Evolutionary conservation across 2,329 filamentous ascomycete genomes (phyloP), one percentile per base, ranked within the genome.

Genomic region (Boeremia exigua): DNA sequence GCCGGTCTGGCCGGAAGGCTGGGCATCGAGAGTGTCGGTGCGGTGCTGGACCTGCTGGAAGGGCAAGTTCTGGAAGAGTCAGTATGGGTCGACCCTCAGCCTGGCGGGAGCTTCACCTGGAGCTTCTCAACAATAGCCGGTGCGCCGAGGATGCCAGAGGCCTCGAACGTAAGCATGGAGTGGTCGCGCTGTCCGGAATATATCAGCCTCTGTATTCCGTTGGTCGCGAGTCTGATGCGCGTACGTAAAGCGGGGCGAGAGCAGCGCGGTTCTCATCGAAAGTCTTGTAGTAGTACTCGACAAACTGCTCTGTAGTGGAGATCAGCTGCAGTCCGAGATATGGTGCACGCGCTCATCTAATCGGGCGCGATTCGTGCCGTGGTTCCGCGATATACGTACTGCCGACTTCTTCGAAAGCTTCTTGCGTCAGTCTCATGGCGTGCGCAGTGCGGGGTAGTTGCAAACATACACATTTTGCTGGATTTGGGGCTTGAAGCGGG

Each of bases 141-240:
- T 32, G 80, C 79, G 60, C 94, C 93, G 70, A 86, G 81, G 57
- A 85, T 77, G 12, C 88, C 86, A 39, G 81, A 68, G 42, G 84
- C 87, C 84, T 98, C 92, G 72, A 97, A 98, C 46, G 94, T 97
- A 78, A 98, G 84, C 90, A 96, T 96, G 44, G 95, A 98, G 58
- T 88, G 77, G 4, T 89, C 84, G 71, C 90, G 87, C 92, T 96
- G 67, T 71, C 47, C 28, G 53, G 56, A 60, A 28, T 50, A 60
- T 50, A 25, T 59, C 46, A 51, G 54, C 56, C 34, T 42, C 25
- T 14, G 36, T 39, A 19, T 34, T 46, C 34, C 11, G 45, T 29
- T 27, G 29, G 10, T 33, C 17, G 27, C 34, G 28, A 19, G 17
- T 46, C 29, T 45, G 25, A 40, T 51, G 70, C 52, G 58, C 90